Evolutionary conservation across 169 alveolate genomes (phyloP), one percentile per base, ranked within the genome.

Genomic region (Eimeria acervulina): DNA sequence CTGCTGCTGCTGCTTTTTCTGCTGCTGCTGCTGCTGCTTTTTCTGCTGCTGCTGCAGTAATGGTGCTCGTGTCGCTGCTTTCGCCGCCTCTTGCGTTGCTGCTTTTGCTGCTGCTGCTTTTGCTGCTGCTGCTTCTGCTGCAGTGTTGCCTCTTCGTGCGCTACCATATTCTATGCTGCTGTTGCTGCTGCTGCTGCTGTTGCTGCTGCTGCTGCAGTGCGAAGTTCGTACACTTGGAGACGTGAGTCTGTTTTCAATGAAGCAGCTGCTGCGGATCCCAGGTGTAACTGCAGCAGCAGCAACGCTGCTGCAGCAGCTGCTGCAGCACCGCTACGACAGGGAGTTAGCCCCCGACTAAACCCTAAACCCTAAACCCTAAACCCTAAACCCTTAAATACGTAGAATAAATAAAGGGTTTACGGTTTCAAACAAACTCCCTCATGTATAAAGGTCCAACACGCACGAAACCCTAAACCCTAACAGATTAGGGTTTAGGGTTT

Each of bases 141-240:
- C 84, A 8, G 52, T 33, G 84, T 17, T 74, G 59, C 84, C 81
- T 70, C 81, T n/a, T 2, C n/a, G 28, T 6, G 17, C 26, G 68
- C n/a, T 59, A n/a, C 81, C 81, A 8, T 70, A 8, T 42, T 42
- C 21, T 28, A 70, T 38, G 40, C 19, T 63, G 74, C 74, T 63
- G 74, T 38, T 63, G 55, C 59, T 33, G 59, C 66, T 78, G 68
- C 38, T 44, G 55, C 26, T n/a, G 55, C 89, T 78, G 61, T 28
- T 40, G 88, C 88, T 78, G 61, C 66, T 38, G 88, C 63, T 78
- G 89, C 89, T 38, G 89, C 89, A 78, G 84, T 74, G 84, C 23
- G 84, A 28, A 40, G 51, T 74, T 4, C 52, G 52, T 40, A 74
- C 84, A 33, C 84, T 74, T 12, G 89, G 89, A 6, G 36, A 40